phyloP scores from a whole-genome alignment of 2,329 filamentous ascomycete species.

The Colletotrichum abscissum region DNA sequence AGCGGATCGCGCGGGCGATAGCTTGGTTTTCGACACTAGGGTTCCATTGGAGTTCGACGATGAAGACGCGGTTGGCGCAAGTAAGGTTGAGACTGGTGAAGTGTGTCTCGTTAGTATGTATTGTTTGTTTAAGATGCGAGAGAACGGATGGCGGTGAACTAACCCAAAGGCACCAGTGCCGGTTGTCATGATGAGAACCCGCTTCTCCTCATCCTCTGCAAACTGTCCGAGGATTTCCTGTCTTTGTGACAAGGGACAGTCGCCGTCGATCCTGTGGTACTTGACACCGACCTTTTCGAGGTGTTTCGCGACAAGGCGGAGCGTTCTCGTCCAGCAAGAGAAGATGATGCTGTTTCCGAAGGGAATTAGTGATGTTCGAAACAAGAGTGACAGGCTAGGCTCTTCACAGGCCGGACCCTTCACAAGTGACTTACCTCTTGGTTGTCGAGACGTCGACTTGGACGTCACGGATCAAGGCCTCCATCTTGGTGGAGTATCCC shows the following conservation, averaged over 20 bases:
- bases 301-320: constrained; percentile 49
- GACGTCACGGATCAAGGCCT: constrained; percentile 44
- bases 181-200: constrained; percentile 63
- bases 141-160: constrained; percentile 19
- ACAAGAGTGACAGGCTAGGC: no score
- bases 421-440: constrained; percentile 39
- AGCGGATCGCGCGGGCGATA: constrained; percentile 57
- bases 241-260: constrained; percentile 47
- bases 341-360: constrained; percentile 53
- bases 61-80: constrained; percentile 58
- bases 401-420: no score
- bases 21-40: constrained; percentile 64
- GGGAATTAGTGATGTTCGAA: no score
- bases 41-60: constrained; percentile 67
- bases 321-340: constrained; percentile 57
- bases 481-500: constrained; percentile 49
- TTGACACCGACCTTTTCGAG: constrained; percentile 42
- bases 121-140: background rate
- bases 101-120: background rate
- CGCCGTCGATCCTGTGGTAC: constrained; percentile 57
- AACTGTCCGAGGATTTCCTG: constrained; percentile 54
- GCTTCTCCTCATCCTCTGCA: constrained; percentile 36
- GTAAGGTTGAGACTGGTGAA: constrained; percentile 57
- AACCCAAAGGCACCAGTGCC: constrained; percentile 64
- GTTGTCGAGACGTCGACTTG: constrained; percentile 38